phyloP scores from a whole-genome alignment of 495 filamentous ascomycete species.

The Podospora pseudocomata region DNA sequence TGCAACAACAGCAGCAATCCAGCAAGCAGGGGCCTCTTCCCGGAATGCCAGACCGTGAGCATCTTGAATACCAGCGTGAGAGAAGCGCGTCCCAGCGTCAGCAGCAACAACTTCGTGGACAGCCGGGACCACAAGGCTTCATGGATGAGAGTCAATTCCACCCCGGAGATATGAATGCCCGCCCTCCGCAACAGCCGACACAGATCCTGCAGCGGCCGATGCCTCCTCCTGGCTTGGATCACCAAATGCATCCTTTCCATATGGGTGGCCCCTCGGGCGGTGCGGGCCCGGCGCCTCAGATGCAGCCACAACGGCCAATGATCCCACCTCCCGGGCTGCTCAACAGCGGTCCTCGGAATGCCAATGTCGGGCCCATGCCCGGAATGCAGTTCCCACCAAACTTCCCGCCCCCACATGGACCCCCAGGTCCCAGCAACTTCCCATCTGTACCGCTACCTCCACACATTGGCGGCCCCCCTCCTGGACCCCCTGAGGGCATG shows the following conservation, averaged over 20 bases:
- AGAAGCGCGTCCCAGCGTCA: slow-evolving; percentile 29
- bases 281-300: slow-evolving; percentile 26
- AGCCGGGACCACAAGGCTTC: slow-evolving; percentile 35
- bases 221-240: slow-evolving; percentile 49
- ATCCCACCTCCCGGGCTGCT: slow-evolving; percentile 52
- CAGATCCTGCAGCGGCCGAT: slow-evolving; percentile 55
- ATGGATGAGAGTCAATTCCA: slow-evolving; percentile 44
- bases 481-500: slow-evolving; percentile 39
- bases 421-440: slow-evolving; percentile 15
- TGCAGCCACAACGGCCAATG: slow-evolving; percentile 45
- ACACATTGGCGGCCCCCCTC: slow-evolving; percentile 32
- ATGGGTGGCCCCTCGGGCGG: slow-evolving; percentile 27
- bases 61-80: slow-evolving; percentile 38
- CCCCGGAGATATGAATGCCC: slow-evolving; percentile 38
- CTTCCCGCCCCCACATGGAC: slow-evolving; percentile 38
- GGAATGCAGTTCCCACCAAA: slow-evolving; percentile 46
- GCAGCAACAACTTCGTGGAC: slow-evolving; percentile 30
- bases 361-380: slow-evolving; percentile 32
- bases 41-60: slow-evolving; percentile 40
- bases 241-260: slow-evolving; percentile 47
- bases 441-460: slow-evolving; percentile 21
- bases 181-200: slow-evolving; percentile 38
- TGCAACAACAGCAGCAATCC: slow-evolving; percentile 33
- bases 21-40: slow-evolving; percentile 29
- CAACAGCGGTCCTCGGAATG: slow-evolving; percentile 41